phyloP scores from a whole-genome alignment of 2,329 filamentous ascomycete species.

The Aspergillus intermedius region DNA sequence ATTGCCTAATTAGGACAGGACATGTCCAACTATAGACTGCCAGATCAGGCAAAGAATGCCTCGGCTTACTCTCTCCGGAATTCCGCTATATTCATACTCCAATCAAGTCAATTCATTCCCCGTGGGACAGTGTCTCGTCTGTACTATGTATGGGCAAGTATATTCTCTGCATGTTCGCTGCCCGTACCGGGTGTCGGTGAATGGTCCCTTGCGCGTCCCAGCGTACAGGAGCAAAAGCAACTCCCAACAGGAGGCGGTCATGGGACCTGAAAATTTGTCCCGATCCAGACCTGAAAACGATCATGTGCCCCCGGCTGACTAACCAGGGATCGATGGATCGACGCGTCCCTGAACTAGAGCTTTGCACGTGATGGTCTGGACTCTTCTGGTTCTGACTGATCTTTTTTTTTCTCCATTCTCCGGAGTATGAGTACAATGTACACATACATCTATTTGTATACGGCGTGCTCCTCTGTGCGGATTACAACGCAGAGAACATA shows the following conservation, averaged over 20 bases:
- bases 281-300: conserved; percentile 6
- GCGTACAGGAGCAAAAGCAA: not conserved
- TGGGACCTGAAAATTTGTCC: not conserved
- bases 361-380: conserved; percentile 10
- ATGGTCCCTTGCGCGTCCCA: not conserved
- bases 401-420: too few species aligned
- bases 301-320: not conserved
- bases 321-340: conserved; percentile 1
- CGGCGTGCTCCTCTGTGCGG: too few species aligned
- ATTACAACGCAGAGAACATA: too few species aligned
- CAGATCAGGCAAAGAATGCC: not conserved
- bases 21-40: not conserved
- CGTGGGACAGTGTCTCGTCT: not conserved
- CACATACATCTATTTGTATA: too few species aligned
- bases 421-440: too few species aligned
- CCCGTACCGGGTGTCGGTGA: not conserved
- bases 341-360: not conserved
- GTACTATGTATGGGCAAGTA: not conserved
- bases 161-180: not conserved
- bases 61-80: not conserved
- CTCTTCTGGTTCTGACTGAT: not conserved
- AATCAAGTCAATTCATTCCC: too few species aligned
- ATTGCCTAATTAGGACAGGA: not conserved
- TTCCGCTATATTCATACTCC: not conserved
- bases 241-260: not conserved